Percentiles rank a stretch among this genome's conserved stretches.
phyloP scores from a whole-genome alignment of 2,329 filamentous ascomycete species.

The Fusarium haematococcum region DNA sequence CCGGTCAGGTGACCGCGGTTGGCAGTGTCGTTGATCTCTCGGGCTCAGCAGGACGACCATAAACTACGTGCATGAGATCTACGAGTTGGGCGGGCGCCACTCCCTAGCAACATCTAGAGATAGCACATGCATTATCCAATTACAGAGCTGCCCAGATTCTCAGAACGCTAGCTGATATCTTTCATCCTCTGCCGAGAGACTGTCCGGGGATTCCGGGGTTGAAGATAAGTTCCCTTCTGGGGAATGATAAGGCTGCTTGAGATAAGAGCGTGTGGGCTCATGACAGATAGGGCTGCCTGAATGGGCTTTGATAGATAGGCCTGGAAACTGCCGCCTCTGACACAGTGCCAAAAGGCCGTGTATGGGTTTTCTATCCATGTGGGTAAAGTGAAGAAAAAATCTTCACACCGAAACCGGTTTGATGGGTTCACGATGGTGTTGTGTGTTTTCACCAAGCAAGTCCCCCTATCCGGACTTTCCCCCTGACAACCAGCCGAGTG shows the following conservation, averaged over 20 bases:
- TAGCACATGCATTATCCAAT: constrained; percentile 32
- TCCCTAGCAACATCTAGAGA: constrained; percentile 15
- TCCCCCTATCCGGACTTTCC: background rate
- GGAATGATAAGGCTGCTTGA: constrained; percentile 16
- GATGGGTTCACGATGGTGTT: constrained; percentile 25
- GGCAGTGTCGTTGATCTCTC: background rate
- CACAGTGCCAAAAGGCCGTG: constrained; percentile 6
- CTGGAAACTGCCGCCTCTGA: background rate
- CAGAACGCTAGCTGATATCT: constrained; percentile 30
- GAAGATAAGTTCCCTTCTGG: constrained; percentile 29
- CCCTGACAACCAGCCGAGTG: constrained; percentile 3
- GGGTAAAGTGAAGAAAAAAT: constrained; percentile 12
- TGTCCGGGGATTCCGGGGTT: constrained; percentile 36
- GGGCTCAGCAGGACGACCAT: background rate
- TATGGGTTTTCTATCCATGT: background rate
- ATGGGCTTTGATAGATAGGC: background rate
- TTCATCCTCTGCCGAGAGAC: constrained; percentile 19
- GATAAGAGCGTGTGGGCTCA: constrained; percentile 28
- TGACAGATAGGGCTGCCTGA: constrained; percentile 7
- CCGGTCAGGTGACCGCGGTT: constrained; percentile 12
- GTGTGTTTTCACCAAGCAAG: background rate
- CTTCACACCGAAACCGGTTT: constrained; percentile 14
- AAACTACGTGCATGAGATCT: constrained; percentile 30
- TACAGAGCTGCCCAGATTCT: constrained; percentile 34
- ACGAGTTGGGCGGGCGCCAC: constrained; percentile 1